Evolutionary conservation across 108 stramenopile genomes (phyloP).

Genomic region (Schizochytrium sp.): DNA sequence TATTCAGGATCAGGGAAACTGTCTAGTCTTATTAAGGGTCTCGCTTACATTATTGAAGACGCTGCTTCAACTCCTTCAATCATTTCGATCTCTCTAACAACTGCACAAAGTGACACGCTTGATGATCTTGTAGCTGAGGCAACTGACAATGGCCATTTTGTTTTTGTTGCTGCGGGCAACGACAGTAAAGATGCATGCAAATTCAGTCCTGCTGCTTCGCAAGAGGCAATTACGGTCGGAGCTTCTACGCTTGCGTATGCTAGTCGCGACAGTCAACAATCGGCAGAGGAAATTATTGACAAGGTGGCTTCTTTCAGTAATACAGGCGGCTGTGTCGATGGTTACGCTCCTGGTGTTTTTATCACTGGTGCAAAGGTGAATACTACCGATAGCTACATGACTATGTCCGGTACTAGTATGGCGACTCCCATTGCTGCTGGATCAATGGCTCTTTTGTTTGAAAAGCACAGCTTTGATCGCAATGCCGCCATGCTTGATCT

Average conservation of each 20-base stretch:
- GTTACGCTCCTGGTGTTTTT: conserved; percentile 48
- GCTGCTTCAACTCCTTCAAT: background rate
- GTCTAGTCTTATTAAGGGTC: too few species aligned
- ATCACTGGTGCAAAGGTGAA: background rate
- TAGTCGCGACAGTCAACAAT: too few species aligned
- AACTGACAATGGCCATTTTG: background rate
- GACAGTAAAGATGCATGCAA: background rate
- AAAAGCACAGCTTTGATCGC: background rate
- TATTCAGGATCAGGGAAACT: background rate
- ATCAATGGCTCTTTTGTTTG: background rate
- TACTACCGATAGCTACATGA: background rate
- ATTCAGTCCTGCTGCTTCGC: conserved; percentile 43
- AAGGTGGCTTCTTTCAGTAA: conserved; percentile 34
- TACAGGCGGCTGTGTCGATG: conserved; percentile 50
- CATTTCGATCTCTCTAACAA: conserved; percentile 5
- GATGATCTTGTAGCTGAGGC: background rate
- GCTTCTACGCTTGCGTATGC: conserved; percentile 43
- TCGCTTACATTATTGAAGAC: too few species aligned
- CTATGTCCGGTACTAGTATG: conserved; percentile 62
- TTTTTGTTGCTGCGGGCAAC: conserved; percentile 59
- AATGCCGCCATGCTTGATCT: background rate
- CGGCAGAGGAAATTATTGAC: conserved; percentile 3
- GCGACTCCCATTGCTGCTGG: conserved; percentile 63
- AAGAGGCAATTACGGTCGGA: background rate
- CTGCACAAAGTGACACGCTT: background rate